These are phyloP conservation scores for Lactifluus pinguis DNA, from an alignment of 768 basidiomycete genomes.

Conservation along the genomic window DNA sequence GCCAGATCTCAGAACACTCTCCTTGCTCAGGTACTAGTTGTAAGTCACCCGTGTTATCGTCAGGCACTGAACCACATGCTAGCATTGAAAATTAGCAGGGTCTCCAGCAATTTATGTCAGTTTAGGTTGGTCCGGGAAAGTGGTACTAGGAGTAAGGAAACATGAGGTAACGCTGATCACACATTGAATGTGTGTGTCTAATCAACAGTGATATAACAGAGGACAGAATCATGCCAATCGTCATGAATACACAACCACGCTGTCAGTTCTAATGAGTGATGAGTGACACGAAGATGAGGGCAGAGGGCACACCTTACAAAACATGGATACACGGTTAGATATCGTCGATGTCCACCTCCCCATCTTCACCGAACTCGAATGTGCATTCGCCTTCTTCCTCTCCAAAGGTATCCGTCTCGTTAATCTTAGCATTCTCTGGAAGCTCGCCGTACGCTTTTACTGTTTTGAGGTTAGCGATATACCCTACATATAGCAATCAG, in stretches of 20 bases:
- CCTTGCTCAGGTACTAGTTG: neutral
- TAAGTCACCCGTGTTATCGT: neutral
- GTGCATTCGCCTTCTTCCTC: slow-evolving; percentile 85
- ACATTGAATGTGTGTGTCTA: slow-evolving; percentile 14
- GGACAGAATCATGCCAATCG: slow-evolving; percentile 6
- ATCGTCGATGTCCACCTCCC: slow-evolving; percentile 84
- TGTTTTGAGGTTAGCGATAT: slow-evolving; percentile 23
- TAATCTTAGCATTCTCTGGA: slow-evolving; percentile 93
- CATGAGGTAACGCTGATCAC: slow-evolving; percentile 2
- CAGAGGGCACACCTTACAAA: slow-evolving; percentile 15
- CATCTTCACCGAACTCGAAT: slow-evolving; percentile 86
- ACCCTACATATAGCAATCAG: neutral
- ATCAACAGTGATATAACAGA: slow-evolving; percentile 14
- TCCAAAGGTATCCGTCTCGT: slow-evolving; percentile 90
- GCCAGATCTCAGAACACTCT: slow-evolving; percentile 61
- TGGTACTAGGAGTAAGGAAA: neutral
- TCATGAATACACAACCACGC: slow-evolving; percentile 14
- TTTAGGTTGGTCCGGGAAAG: neutral
- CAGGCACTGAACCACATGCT: neutral
- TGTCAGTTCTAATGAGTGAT: neutral
- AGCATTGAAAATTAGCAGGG: neutral
- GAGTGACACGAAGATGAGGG: neutral
- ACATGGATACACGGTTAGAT: slow-evolving; percentile 41
- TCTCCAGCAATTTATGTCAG: neutral
- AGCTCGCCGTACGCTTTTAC: slow-evolving; percentile 98